These are phyloP conservation scores for Fusarium burgessii DNA, from an alignment of 2,329 filamentous ascomycete species.

Conservation along the genomic window DNA sequence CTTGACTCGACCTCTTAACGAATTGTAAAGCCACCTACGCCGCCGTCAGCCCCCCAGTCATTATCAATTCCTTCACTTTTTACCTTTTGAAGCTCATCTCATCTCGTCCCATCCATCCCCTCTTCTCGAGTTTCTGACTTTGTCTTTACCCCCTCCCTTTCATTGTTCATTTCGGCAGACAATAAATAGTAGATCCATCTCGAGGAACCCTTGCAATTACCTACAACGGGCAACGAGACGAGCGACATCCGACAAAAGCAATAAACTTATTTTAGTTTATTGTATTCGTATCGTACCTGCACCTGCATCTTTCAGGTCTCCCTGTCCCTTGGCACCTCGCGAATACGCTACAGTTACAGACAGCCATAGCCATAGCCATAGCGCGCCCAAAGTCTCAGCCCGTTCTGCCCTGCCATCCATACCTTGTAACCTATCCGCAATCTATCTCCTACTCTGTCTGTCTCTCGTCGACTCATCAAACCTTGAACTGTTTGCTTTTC, in stretches of 20 bases:
- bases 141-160: slow-evolving; percentile 3
- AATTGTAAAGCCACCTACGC: slow-evolving; percentile 37
- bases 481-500: not conserved
- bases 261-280: slow-evolving; percentile 13
- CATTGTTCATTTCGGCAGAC: slow-evolving; percentile 33
- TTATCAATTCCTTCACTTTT: slow-evolving; percentile 16
- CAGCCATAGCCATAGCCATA: slow-evolving; percentile 21
- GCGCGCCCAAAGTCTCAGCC: slow-evolving; percentile 34
- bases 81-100: not conserved
- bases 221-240: slow-evolving; percentile 16
- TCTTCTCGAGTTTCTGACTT: slow-evolving; percentile 15
- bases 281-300: slow-evolving; percentile 1
- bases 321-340: slow-evolving; percentile 20
- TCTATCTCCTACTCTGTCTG: slow-evolving; percentile 1
- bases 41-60: slow-evolving; percentile 28
- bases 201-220: slow-evolving; percentile 21
- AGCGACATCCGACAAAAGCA: slow-evolving; percentile 34
- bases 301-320: not conserved
- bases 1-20: slow-evolving; percentile 3
- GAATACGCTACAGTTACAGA: slow-evolving; percentile 28
- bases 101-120: not conserved
- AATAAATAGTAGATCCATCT: slow-evolving; percentile 31
- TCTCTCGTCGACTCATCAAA: not conserved
- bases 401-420: slow-evolving; percentile 20
- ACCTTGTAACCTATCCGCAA: slow-evolving; percentile 8